Percentiles rank a stretch among this genome's conserved stretches.
phyloP scores from a whole-genome alignment of 2,329 filamentous ascomycete species.

The Alternaria solani region DNA sequence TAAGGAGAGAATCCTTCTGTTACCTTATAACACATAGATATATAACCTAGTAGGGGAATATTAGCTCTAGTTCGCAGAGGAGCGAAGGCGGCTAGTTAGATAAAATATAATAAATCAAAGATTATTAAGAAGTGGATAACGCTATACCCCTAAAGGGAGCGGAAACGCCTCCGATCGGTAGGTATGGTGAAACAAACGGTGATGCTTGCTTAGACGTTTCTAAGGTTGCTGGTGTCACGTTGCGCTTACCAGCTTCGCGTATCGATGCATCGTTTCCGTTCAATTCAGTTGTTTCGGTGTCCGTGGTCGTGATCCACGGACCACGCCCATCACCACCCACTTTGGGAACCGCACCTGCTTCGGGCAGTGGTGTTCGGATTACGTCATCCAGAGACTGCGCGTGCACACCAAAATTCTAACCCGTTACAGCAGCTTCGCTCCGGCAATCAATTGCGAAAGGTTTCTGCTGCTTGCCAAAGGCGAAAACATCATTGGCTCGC shows the following conservation, averaged over 20 bases:
- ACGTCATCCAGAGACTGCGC: neutral
- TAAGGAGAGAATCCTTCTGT: too few relatives aligned
- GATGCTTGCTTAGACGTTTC: neutral
- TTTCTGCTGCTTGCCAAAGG: constrained; percentile 29
- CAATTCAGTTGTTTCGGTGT: neutral
- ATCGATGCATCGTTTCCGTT: neutral
- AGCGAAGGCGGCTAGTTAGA: too few relatives aligned
- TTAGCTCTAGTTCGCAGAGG: too few relatives aligned
- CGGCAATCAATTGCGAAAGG: neutral
- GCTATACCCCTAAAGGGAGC: too few relatives aligned
- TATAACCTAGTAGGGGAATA: too few relatives aligned
- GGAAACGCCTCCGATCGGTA: too few relatives aligned
- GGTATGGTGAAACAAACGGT: neutral
- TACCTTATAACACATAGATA: too few relatives aligned
- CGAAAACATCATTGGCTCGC: constrained; percentile 24
- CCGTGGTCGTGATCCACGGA: neutral
- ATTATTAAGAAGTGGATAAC: too few relatives aligned
- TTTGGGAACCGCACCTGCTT: neutral
- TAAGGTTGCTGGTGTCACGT: neutral
- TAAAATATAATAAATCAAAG: too few relatives aligned
- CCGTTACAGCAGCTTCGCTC: neutral
- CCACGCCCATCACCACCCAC: neutral
- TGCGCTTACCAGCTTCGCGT: neutral
- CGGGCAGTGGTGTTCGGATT: neutral
- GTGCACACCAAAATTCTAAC: neutral